A percentile compares a stretch with the other conserved stretches of the same genome.
Conservation (phyloP, 257 asterid species). For the Primulina eburnea region DNA sequence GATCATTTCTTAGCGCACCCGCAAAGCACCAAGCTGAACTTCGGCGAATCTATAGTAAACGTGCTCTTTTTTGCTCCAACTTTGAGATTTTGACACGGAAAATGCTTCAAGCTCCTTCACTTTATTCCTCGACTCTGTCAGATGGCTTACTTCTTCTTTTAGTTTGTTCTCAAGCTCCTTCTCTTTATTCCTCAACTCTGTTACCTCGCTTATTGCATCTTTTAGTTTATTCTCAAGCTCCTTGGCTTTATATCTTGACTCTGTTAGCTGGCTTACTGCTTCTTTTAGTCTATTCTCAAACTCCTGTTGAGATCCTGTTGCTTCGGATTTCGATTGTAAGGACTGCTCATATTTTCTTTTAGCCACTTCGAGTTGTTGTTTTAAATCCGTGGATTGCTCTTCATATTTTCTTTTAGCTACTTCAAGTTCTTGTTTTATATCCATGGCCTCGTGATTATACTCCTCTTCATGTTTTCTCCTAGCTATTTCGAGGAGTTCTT, state of each 20-base stretch:
- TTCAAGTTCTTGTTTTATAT: slow-evolving; percentile 40
- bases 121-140: slow-evolving; percentile 42
- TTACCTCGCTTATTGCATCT: slow-evolving; percentile 37
- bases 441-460: neutral
- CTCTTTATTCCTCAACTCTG: slow-evolving; percentile 34
- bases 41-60: slow-evolving; percentile 62
- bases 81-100: slow-evolving; percentile 42
- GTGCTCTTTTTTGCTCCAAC: slow-evolving; percentile 65
- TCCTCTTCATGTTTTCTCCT: slow-evolving; percentile 23
- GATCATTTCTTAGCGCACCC: slow-evolving; percentile 42
- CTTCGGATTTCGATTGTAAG: slow-evolving; percentile 37
- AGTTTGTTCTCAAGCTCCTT: slow-evolving; percentile 29
- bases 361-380: no score
- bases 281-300: slow-evolving; percentile 47
- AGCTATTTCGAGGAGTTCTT: slow-evolving; percentile 30
- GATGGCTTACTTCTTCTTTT: slow-evolving; percentile 12
- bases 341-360: slow-evolving; percentile 34
- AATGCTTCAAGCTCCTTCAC: slow-evolving; percentile 53
- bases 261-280: slow-evolving; percentile 30
- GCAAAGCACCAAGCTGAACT: slow-evolving; percentile 82
- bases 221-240: slow-evolving; percentile 51
- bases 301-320: slow-evolving; percentile 38
- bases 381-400: slow-evolving; percentile 20
- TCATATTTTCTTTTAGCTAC: slow-evolving; percentile 33
- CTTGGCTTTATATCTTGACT: slow-evolving; percentile 39